Evolutionary conservation across 1,284 basidiomycete genomes (phyloP).

Genomic region (Ganoderma lucidum): DNA sequence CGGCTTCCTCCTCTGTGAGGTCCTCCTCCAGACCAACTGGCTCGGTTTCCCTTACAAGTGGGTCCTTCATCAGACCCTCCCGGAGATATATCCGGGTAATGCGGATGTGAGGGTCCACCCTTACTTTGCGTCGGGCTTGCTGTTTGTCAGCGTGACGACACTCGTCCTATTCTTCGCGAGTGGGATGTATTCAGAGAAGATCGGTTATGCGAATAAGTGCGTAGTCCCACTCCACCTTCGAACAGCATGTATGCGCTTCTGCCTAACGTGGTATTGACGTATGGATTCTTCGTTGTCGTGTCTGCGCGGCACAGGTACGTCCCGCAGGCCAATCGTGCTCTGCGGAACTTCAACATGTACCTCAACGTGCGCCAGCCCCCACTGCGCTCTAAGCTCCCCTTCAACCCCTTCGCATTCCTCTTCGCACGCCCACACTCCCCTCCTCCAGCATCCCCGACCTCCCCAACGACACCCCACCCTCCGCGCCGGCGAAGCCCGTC

Average conservation of each 20-base stretch:
- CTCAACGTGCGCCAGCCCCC: conserved; percentile 90
- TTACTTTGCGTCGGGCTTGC: conserved; percentile 77
- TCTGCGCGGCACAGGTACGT: conserved; percentile 75
- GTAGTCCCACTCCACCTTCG: conserved; percentile 17
- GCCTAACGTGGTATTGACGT: neutral
- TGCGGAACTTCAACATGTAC: conserved; percentile 96
- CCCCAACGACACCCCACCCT: conserved; percentile 37
- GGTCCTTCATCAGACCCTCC: conserved; percentile 56
- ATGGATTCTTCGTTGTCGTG: neutral
- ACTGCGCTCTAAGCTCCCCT: conserved; percentile 62
- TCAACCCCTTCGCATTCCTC: conserved; percentile 72
- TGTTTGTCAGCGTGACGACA: conserved; percentile 89
- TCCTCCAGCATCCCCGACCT: conserved; percentile 39
- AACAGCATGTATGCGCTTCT: neutral
- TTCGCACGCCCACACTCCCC: conserved; percentile 59
- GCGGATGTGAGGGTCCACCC: conserved; percentile 61
- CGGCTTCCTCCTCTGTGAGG: conserved; percentile 75
- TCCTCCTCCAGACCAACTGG: conserved; percentile 73
- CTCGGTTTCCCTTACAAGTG: conserved; percentile 70
- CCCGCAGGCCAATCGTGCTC: conserved; percentile 92
- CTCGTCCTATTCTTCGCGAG: conserved; percentile 96
- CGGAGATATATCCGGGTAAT: conserved; percentile 56
- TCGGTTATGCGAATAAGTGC: conserved; percentile 92
- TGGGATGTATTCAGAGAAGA: conserved; percentile 96
- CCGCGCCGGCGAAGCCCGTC: conserved; percentile 47